A percentile compares a stretch with the other conserved stretches of the same genome.
phyloP scores from a whole-genome alignment of 306 rosid species.

The Sindora glabra region DNA sequence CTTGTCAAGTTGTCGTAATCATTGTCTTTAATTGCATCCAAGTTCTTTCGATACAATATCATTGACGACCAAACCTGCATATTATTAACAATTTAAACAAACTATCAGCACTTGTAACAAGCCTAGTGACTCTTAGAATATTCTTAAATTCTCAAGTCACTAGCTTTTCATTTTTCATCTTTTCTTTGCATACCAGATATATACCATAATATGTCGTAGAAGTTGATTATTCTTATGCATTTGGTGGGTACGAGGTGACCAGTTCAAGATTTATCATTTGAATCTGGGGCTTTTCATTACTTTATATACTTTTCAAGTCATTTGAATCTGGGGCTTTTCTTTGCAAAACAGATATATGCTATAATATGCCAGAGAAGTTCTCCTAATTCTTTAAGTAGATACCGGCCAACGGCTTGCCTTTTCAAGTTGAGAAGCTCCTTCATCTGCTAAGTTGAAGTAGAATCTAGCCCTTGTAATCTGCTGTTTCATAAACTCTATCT shows the following conservation, averaged over 20 bases:
- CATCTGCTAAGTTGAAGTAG: constrained; percentile 65
- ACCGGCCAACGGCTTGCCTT: constrained; percentile 95
- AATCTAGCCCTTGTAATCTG: constrained; percentile 75
- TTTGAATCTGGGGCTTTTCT: no score
- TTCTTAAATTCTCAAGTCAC: no score
- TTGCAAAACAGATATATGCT: no score
- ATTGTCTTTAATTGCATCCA: constrained; percentile 75
- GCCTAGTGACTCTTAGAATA: no score
- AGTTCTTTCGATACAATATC: constrained; percentile 55
- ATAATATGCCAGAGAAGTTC: no score
- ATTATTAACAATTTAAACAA: constrained; percentile 9
- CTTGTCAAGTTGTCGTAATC: constrained; percentile 73
- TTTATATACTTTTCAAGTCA: no score
- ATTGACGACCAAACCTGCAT: constrained; percentile 81
- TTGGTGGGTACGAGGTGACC: background rate
- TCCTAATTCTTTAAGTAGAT: background rate
- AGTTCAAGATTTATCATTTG: no score
- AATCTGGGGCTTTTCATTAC: no score
- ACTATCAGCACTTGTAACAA: no score
- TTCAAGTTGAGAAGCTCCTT: constrained; percentile 80
- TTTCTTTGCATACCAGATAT: no score
- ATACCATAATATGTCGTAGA: background rate
- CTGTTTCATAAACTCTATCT: constrained; percentile 79
- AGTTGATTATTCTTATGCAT: background rate
- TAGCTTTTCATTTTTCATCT: background rate